Evolutionary conservation across 2,329 filamentous ascomycete genomes (phyloP).

Genomic region (Penicillium carneum): DNA sequence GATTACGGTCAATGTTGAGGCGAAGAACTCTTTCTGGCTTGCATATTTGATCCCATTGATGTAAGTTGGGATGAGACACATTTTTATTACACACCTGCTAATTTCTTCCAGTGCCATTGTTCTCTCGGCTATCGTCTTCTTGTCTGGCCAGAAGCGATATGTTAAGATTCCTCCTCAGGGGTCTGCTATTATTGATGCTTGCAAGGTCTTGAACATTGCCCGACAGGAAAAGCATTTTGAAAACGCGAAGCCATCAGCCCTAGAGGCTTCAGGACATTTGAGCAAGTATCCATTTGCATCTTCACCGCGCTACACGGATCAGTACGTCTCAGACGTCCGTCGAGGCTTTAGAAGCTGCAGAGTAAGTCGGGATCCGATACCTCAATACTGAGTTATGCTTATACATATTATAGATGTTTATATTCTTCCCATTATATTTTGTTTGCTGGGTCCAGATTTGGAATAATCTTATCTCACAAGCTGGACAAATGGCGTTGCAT

Average conservation of each 20-base stretch:
- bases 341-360: conserved; percentile 67
- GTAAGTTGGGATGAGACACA: conserved; percentile 43
- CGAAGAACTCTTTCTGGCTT: conserved; percentile 66
- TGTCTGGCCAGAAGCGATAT: conserved; percentile 38
- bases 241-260: conserved; percentile 24
- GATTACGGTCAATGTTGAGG: conserved; percentile 64
- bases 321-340: conserved; percentile 70
- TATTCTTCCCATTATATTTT: conserved; percentile 68
- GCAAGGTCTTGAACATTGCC: conserved; percentile 29
- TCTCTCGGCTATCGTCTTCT: conserved; percentile 61
- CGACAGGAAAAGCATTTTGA: conserved; percentile 31
- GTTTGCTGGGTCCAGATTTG: conserved; percentile 48
- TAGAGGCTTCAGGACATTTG: conserved; percentile 27
- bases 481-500: conserved; percentile 61
- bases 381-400: neutral
- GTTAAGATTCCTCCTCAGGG: conserved; percentile 57
- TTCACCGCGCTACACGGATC: conserved; percentile 52
- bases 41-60: conserved; percentile 65
- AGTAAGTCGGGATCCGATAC: conserved; percentile 37
- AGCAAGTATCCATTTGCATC: conserved; percentile 33
- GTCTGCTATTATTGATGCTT: conserved; percentile 64
- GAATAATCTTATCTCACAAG: conserved; percentile 42
- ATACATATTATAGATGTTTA: conserved; percentile 54
- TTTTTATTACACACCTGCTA: neutral
- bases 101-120: conserved; percentile 38